Evolutionary conservation across 2,329 filamentous ascomycete species (phyloP).

Genomic region (Phialophora expanda): DNA sequence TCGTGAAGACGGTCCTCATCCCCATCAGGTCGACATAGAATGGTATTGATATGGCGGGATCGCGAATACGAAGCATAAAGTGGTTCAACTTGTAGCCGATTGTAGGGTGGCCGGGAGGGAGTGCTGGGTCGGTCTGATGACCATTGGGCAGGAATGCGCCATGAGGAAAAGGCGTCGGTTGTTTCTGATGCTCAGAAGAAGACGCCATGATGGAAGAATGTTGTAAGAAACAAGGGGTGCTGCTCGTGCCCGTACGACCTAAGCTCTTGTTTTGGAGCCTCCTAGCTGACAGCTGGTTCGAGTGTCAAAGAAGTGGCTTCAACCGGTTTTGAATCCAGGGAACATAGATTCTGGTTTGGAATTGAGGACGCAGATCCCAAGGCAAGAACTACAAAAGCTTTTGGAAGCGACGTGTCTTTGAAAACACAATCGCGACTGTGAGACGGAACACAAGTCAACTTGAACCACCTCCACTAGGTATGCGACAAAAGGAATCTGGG

Average conservation of each 20-base stretch:
- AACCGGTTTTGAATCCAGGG: background rate
- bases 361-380: background rate
- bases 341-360: background rate
- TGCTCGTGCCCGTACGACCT: background rate
- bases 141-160: conserved; percentile 44
- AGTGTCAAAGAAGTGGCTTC: background rate
- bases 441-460: background rate
- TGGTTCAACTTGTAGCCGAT: conserved; percentile 48
- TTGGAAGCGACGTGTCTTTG: background rate
- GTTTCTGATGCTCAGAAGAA: conserved; percentile 11
- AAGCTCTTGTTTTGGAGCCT: background rate
- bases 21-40: conserved; percentile 49
- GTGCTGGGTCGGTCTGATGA: conserved; percentile 41
- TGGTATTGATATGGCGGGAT: conserved; percentile 45
- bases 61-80: conserved; percentile 46
- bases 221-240: background rate
- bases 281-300: background rate
- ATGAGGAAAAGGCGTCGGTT: conserved; percentile 38
- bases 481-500: background rate
- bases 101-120: conserved; percentile 42
- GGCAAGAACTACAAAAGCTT: background rate
- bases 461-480: background rate
- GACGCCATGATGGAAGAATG: background rate
- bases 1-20: conserved; percentile 49
- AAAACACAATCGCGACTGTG: background rate